These are phyloP conservation scores for Gloeopeniophorella convolvens DNA, from an alignment of 768 basidiomycete genomes.

Conservation along the genomic window DNA sequence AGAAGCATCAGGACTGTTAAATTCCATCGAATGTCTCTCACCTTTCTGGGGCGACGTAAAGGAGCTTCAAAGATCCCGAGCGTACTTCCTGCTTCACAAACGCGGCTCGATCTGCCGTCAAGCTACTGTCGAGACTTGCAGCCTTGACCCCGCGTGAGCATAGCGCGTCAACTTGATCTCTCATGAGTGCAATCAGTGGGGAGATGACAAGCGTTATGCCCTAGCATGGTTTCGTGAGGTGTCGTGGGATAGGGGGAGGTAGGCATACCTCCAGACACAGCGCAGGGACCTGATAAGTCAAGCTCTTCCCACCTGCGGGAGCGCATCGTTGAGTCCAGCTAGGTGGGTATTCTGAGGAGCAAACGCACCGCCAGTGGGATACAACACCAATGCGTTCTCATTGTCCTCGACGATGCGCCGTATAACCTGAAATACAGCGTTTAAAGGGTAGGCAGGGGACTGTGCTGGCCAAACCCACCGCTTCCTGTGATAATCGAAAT, in stretches of 20 bases:
- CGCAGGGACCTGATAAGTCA: slow-evolving; percentile 37
- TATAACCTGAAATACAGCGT: slow-evolving; percentile 27
- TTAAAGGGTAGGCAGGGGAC: background rate
- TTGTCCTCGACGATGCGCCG: slow-evolving; percentile 33
- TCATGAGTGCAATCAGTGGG: slow-evolving; percentile 32
- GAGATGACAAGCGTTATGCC: slow-evolving; percentile 34
- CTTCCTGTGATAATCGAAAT: slow-evolving; percentile 36
- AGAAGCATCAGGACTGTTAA: background rate
- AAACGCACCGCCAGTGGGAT: slow-evolving; percentile 34
- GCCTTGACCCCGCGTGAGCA: slow-evolving; percentile 31
- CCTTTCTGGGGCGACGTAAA: slow-evolving; percentile 44
- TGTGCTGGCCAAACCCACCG: slow-evolving; percentile 26
- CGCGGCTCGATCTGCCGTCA: slow-evolving; percentile 26
- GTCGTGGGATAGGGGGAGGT: too few relatives aligned
- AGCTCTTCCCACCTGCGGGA: slow-evolving; percentile 31
- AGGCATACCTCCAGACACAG: slow-evolving; percentile 31
- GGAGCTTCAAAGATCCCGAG: slow-evolving; percentile 37
- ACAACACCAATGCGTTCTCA: slow-evolving; percentile 37
- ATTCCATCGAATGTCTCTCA: slow-evolving; percentile 6
- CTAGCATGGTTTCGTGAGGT: too few relatives aligned
- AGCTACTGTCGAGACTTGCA: slow-evolving; percentile 36
- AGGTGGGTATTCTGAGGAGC: background rate
- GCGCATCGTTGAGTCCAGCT: background rate
- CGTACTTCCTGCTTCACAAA: slow-evolving; percentile 34
- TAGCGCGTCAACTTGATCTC: slow-evolving; percentile 36